phyloP scores from a whole-genome alignment of 2,329 filamentous ascomycete species.

The Lachnellula subtilissima region DNA sequence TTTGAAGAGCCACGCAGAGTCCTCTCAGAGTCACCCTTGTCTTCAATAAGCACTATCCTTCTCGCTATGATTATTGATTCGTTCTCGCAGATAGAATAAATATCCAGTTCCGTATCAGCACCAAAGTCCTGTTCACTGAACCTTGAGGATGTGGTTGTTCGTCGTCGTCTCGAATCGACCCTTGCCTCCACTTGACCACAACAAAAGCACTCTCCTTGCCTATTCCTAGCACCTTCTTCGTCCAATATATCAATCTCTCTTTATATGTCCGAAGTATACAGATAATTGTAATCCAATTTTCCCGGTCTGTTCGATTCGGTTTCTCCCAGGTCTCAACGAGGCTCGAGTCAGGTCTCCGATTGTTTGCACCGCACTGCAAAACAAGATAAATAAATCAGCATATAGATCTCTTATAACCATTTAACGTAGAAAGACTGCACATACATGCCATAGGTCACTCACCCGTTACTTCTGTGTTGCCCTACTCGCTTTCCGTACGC shows the following conservation, averaged over 20 bases:
- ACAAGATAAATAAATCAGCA: neutral
- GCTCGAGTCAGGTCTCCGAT: neutral
- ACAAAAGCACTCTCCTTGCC: neutral
- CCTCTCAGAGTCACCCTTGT: neutral
- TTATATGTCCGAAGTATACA: no score
- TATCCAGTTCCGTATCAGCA: no score
- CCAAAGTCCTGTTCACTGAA: no score
- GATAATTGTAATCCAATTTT: no score
- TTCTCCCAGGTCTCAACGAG: neutral
- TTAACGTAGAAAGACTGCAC: neutral
- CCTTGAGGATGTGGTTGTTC: no score
- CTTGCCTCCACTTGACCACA: neutral
- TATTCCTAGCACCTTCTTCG: no score
- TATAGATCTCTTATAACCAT: neutral
- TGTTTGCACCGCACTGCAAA: neutral
- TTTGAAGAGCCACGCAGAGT: neutral
- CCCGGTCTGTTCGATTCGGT: no score
- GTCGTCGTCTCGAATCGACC: neutral
- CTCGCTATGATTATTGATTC: neutral
- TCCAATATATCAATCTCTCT: no score
- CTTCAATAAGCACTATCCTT: neutral
- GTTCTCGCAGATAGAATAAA: no score
- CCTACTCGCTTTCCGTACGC: no score
- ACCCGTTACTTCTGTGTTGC: neutral
- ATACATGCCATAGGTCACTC: neutral